phyloP scores from a whole-genome alignment of 2,329 filamentous ascomycete species.

The Nigrograna mackinnonii region DNA sequence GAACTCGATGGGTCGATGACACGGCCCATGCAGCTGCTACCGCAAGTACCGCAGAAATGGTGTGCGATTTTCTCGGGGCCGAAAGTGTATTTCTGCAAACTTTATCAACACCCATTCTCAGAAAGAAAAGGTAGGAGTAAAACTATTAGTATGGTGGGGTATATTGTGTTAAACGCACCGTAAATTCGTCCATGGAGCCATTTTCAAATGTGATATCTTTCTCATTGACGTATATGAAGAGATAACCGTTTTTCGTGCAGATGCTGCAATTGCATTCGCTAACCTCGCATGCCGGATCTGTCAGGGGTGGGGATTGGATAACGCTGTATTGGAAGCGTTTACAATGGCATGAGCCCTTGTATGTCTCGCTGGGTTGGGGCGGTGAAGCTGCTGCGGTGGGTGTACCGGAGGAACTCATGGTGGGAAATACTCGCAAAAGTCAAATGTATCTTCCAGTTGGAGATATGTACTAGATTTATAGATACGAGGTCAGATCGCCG shows the following conservation, averaged over 20 bases:
- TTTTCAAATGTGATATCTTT: constrained; percentile 20
- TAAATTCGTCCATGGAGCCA: constrained; percentile 20
- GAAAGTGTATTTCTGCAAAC: constrained; percentile 28
- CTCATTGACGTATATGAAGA: constrained; percentile 44
- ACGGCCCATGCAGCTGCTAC: constrained; percentile 24
- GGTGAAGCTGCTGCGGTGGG: neutral
- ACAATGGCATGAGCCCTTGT: constrained; percentile 59
- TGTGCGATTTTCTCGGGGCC: constrained; percentile 20
- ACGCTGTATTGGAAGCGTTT: constrained; percentile 54
- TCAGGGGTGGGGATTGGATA: constrained; percentile 53
- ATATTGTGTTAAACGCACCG: constrained; percentile 7
- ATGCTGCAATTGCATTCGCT: constrained; percentile 58
- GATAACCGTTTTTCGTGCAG: constrained; percentile 56
- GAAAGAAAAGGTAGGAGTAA: neutral
- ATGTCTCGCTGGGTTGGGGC: constrained; percentile 23
- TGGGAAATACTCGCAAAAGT: neutral
- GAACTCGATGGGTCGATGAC: constrained; percentile 16
- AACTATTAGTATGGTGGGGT: neutral
- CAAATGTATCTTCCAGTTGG: neutral
- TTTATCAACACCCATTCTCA: neutral
- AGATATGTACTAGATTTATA: neutral
- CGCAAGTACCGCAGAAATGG: constrained; percentile 36
- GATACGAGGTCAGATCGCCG: neutral
- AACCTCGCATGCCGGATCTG: constrained; percentile 43
- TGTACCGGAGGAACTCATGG: neutral